Evolutionary conservation across 345 rosid species (phyloP).

Genomic region (Viola odorata): DNA sequence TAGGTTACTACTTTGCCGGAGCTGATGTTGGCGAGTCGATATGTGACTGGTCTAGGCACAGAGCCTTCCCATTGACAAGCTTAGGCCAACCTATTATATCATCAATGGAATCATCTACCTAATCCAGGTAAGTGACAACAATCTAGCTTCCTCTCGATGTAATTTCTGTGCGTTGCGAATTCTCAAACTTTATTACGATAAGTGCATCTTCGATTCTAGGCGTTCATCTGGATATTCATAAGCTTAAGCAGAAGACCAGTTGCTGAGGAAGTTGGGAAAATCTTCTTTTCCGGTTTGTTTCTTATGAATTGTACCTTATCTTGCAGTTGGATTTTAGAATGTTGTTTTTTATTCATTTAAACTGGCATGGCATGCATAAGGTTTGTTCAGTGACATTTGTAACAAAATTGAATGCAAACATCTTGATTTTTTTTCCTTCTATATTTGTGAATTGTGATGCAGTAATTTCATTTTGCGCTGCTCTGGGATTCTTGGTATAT

Average conservation of each 20-base stretch:
- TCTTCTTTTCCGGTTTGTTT: constrained; percentile 44
- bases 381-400: no score
- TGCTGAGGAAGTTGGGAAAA: constrained; percentile 29
- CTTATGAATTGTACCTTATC: background rate
- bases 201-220: constrained; percentile 13
- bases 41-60: constrained; percentile 35
- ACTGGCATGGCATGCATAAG: background rate
- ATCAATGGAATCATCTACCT: constrained; percentile 38
- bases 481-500: constrained; percentile 66
- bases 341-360: no score
- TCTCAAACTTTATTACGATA: background rate
- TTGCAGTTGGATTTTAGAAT: no score
- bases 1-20: background rate
- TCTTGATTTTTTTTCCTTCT: background rate
- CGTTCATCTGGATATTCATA: constrained; percentile 42
- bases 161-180: constrained; percentile 1
- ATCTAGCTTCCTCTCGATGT: background rate
- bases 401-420: background rate
- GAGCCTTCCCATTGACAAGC: constrained; percentile 46
- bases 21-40: background rate
- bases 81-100: constrained; percentile 45
- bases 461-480: constrained; percentile 63
- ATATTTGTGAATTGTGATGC: constrained; percentile 24
- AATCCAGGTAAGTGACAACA: constrained; percentile 31
- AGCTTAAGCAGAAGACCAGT: constrained; percentile 23